Conservation (phyloP, 2,329 filamentous ascomycete genomes). For the Sphaerulina musiva region DNA sequence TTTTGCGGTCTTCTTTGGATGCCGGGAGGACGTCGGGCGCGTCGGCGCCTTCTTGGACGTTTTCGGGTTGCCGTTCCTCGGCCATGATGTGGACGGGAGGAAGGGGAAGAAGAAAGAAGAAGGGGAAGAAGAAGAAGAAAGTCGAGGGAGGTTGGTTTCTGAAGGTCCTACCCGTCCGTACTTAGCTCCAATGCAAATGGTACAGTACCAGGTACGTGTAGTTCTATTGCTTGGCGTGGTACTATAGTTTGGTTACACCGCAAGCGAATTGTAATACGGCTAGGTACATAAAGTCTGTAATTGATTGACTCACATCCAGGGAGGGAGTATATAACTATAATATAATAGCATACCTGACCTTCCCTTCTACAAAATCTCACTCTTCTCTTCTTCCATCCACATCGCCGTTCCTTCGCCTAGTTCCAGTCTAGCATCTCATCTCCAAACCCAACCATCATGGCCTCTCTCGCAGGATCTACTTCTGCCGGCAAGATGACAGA, state of each 20-base stretch:
- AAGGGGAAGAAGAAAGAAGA: not conserved
- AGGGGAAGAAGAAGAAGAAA: not conserved
- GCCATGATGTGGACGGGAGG: constrained; percentile 45
- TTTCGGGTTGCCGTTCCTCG: constrained; percentile 51
- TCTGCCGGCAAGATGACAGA: constrained; percentile 1
- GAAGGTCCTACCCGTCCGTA: no score
- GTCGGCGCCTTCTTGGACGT: constrained; percentile 54
- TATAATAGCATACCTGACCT: not conserved
- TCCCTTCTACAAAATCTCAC: no score
- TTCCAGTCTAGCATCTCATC: no score
- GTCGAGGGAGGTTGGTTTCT: no score
- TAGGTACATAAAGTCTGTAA: no score
- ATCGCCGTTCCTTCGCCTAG: no score
- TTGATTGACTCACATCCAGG: not conserved
- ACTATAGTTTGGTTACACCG: no score
- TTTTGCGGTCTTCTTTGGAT: constrained; percentile 71
- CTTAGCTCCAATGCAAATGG: no score
- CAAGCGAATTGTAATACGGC: no score
- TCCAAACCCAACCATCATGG: not conserved
- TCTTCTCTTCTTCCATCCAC: no score
- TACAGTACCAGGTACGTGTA: no score
- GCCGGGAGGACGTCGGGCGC: constrained; percentile 48
- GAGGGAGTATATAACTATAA: not conserved
- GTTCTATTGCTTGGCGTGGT: no score
- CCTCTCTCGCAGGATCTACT: not conserved